Evolutionary conservation across 768 basidiomycete genomes (phyloP).

Genomic region (Lactarius evosmus): DNA sequence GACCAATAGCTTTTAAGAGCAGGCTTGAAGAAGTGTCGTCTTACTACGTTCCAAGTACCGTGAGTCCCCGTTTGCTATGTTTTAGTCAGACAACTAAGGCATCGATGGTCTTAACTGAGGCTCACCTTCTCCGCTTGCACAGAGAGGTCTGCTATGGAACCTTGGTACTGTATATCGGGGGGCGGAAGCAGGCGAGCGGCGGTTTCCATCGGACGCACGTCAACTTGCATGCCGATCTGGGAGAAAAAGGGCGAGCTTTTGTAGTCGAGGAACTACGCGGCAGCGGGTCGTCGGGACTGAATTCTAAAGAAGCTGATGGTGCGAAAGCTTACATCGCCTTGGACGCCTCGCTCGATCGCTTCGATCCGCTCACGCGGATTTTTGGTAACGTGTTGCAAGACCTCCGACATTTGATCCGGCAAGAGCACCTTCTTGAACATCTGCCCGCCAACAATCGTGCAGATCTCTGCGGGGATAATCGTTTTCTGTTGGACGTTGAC

Average conservation of each 20-base stretch:
- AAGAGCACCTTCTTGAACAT: slow-evolving; percentile 25
- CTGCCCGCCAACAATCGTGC: slow-evolving; percentile 26
- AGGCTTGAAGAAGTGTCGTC: slow-evolving; percentile 19
- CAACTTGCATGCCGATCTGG: slow-evolving; percentile 23
- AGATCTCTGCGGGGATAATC: slow-evolving; percentile 25
- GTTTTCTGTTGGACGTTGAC: slow-evolving; percentile 15
- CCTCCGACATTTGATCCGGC: slow-evolving; percentile 21
- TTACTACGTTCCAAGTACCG: slow-evolving; percentile 26
- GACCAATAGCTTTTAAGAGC: slow-evolving; percentile 15
- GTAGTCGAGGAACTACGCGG: slow-evolving; percentile 27
- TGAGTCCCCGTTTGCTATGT: slow-evolving; percentile 12
- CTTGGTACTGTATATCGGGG: slow-evolving; percentile 22
- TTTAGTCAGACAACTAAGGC: background rate
- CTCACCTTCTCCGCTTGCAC: slow-evolving; percentile 11
- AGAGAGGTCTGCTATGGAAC: slow-evolving; percentile 11
- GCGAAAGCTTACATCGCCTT: slow-evolving; percentile 16
- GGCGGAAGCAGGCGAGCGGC: slow-evolving; percentile 20
- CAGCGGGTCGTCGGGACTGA: background rate
- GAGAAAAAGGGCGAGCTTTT: slow-evolving; percentile 22
- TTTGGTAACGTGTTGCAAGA: slow-evolving; percentile 20
- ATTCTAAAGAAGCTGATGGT: background rate
- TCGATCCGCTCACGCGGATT: slow-evolving; percentile 20
- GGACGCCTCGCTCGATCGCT: slow-evolving; percentile 21
- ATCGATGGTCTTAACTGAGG: background rate
- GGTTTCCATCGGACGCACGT: slow-evolving; percentile 17